phyloP scores from a whole-genome alignment of 495 filamentous ascomycete genomes.

The Xylaria curta region DNA sequence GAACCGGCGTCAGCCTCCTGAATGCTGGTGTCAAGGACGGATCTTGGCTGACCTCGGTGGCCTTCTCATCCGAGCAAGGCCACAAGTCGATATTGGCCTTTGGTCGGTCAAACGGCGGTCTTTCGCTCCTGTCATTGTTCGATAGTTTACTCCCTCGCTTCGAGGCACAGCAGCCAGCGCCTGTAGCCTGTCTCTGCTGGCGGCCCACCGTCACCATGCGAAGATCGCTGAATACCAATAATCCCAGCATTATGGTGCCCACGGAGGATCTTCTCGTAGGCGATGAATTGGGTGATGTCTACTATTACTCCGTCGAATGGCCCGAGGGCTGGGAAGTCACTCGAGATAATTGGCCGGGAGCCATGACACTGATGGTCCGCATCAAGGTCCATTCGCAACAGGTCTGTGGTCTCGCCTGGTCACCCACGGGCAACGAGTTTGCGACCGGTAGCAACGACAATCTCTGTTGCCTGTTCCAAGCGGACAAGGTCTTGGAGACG shows the following conservation, averaged over 20 bases:
- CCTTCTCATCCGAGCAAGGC: slow-evolving; percentile 84
- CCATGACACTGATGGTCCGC: slow-evolving; percentile 76
- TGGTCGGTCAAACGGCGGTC: slow-evolving; percentile 71
- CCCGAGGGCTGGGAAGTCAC: slow-evolving; percentile 63
- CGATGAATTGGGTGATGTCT: slow-evolving; percentile 84
- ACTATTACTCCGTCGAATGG: slow-evolving; percentile 93
- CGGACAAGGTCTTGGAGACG: slow-evolving; percentile 60
- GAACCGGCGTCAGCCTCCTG: slow-evolving; percentile 53
- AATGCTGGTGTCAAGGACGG: slow-evolving; percentile 47
- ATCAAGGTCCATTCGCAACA: slow-evolving; percentile 86
- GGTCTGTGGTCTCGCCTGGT: slow-evolving; percentile 93
- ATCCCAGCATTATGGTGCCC: slow-evolving; percentile 49
- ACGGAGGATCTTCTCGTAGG: slow-evolving; percentile 88
- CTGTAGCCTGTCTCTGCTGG: slow-evolving; percentile 80
- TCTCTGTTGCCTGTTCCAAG: slow-evolving; percentile 79
- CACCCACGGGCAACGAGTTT: slow-evolving; percentile 73
- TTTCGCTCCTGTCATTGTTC: slow-evolving; percentile 59
- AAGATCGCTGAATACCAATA: slow-evolving; percentile 43
- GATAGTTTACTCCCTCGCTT: slow-evolving; percentile 67
- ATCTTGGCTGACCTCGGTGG: slow-evolving; percentile 74
- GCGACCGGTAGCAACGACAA: slow-evolving; percentile 96
- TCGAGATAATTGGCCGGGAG: slow-evolving; percentile 71
- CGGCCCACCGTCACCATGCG: slow-evolving; percentile 56
- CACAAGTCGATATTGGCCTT: slow-evolving; percentile 82
- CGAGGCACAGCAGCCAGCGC: slow-evolving; percentile 69